A percentile compares a stretch with the other conserved stretches of the same genome.
Conservation (phyloP, 768 basidiomycete genomes). For the Melanogaster broomeanus region DNA sequence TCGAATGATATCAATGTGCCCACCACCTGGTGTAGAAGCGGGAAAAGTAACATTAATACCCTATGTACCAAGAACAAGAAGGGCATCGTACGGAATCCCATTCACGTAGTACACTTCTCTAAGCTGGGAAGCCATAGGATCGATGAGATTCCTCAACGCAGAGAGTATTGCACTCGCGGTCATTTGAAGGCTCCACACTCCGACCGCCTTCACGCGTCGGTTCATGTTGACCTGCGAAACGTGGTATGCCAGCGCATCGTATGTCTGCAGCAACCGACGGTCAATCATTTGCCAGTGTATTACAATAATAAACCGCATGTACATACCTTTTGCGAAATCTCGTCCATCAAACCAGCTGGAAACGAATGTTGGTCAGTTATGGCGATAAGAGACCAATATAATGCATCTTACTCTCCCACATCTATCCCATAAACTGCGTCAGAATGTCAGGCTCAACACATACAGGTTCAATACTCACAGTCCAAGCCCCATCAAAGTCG, state of each 20-base stretch:
- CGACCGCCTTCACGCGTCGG: constrained; percentile 85
- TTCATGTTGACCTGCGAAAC: constrained; percentile 90
- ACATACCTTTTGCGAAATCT: constrained; percentile 79
- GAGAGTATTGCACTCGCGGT: constrained; percentile 86
- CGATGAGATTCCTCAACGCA: constrained; percentile 73
- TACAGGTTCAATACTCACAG: constrained; percentile 50
- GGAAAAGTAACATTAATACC: constrained; percentile 12
- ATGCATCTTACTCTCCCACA: constrained; percentile 82
- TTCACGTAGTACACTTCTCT: constrained; percentile 32
- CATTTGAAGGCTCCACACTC: constrained; percentile 93
- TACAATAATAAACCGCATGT: not conserved
- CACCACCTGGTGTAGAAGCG: constrained; percentile 4
- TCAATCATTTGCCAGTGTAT: not conserved
- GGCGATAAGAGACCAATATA: not conserved
- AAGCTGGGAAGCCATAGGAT: constrained; percentile 50
- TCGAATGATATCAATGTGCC: not conserved
- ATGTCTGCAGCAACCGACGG: constrained; percentile 49
- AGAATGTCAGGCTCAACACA: not conserved
- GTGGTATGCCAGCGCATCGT: constrained; percentile 93
- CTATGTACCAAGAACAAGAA: constrained; percentile 25
- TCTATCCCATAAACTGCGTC: constrained; percentile 43
- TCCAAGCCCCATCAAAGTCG: constrained; percentile 98
- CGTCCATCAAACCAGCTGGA: constrained; percentile 90
- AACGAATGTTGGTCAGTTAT: constrained; percentile 12
- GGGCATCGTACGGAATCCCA: constrained; percentile 32